Base-by-base conservation (phyloP, 2,329 filamentous ascomycete species). In the Epichloe baconii region DNA sequence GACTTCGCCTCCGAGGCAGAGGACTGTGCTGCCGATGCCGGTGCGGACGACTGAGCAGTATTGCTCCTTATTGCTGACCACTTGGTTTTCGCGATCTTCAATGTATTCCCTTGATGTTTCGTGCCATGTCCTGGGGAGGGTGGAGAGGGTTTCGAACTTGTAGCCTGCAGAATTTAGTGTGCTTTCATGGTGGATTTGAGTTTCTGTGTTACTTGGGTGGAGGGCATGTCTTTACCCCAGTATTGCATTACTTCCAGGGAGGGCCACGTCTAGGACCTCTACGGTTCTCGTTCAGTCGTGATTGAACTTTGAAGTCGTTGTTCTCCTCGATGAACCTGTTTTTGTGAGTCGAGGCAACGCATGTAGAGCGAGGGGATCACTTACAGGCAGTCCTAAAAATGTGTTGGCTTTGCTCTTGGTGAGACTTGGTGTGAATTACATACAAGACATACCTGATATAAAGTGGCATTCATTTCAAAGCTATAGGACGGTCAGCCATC, bases 21-120 rank as follows among this genome's bases (percentile, higher is more conserved):
- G 70, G 17, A 77, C 75, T 1, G 80, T 77, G 46, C 79, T 79
- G 2, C 90, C 91, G 51, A 98, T 85, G 0, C 87, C 88, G 0
- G 91, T 97, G 38, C 83, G 82, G 1, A 95, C 90, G 19, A 98
- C 80, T 3, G 90, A 96, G 70, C 93, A 98, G 71, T 97, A 97
- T 63, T 98, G 93, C 1, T 87, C 85, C 62, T 89, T 82, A 65
- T 97, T 98, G 65, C 84, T 90, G 47, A 96, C 90, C 8, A 83
- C 62, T 50, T 85, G 74, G 3, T 80, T 66, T 43, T 86, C 80
- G 31, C 93, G 81, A 51, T 69, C 71, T 63, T 95, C 90, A 55
- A 98, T 96, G 53, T 83, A 80, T 1, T 86, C 83, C 51, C 87
- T 79, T 0, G 82, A 71, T 0, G 80, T 84, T 52, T 85, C 78